These are phyloP conservation scores for Odonthalia washingtoniensis DNA, from an alignment of 31 red algal species.

Conservation along the genomic window DNA sequence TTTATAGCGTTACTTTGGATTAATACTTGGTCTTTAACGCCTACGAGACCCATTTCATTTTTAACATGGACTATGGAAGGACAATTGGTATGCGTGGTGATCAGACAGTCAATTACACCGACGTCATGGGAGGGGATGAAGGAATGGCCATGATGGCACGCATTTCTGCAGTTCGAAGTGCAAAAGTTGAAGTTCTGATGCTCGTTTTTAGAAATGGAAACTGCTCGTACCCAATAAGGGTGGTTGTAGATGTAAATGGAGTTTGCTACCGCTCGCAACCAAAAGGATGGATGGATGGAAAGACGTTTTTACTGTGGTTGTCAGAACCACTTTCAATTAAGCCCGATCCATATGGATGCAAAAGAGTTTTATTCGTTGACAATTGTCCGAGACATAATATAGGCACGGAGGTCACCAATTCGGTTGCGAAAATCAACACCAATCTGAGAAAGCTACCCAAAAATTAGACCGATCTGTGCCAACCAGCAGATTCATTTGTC, in stretches of 20 bases:
- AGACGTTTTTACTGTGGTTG: neutral
- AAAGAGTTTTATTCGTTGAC: neutral
- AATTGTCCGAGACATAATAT: neutral
- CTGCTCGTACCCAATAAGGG: neutral
- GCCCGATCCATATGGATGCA: neutral
- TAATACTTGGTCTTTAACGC: neutral
- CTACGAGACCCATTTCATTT: neutral
- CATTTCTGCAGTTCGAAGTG: neutral
- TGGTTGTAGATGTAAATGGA: neutral
- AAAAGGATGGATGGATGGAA: too few relatives aligned
- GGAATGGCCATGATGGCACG: neutral
- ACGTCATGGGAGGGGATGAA: neutral
- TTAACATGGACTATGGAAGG: neutral
- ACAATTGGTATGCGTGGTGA: neutral
- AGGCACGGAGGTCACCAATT: neutral
- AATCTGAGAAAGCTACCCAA: neutral
- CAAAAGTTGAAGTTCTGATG: neutral
- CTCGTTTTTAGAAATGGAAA: neutral
- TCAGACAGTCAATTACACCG: neutral
- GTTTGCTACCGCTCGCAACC: neutral
- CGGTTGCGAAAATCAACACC: neutral
- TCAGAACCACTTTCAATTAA: neutral
- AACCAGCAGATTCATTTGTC: constrained; percentile 11
- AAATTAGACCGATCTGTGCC: neutral
- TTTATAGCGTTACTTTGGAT: too few relatives aligned